These are phyloP conservation scores for Ophiostoma angusticollis DNA, from an alignment of 2,329 filamentous ascomycete genomes.

Conservation along the genomic window DNA sequence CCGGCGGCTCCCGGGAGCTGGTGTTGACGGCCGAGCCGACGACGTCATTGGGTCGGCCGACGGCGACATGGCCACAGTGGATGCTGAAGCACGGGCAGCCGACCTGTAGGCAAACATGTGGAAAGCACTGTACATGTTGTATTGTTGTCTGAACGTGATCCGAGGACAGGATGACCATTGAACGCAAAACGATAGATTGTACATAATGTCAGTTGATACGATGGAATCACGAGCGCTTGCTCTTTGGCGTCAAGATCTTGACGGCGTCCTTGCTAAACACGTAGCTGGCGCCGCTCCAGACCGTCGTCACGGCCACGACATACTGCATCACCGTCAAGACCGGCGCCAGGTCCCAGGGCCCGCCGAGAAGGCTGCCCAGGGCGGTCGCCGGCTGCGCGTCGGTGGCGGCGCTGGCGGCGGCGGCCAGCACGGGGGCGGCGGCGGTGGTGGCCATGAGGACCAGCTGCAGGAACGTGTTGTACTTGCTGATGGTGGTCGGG, in stretches of 20 bases:
- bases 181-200: too few relatives aligned
- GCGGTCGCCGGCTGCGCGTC: too few relatives aligned
- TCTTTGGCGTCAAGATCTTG: constrained; percentile 51
- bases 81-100: constrained; percentile 26
- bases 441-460: constrained; percentile 76
- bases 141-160: background rate
- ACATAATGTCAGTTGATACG: too few relatives aligned
- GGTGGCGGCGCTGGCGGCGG: background rate
- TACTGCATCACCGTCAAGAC: constrained; percentile 52
- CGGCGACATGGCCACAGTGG: constrained; percentile 27
- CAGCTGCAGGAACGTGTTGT: constrained; percentile 88
- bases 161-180: background rate
- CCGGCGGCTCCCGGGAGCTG: constrained; percentile 20
- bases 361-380: background rate
- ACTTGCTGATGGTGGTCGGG: constrained; percentile 73
- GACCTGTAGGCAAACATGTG: constrained; percentile 19
- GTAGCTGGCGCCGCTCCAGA: constrained; percentile 92
- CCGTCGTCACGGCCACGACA: constrained; percentile 73
- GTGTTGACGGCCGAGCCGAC: constrained; percentile 5
- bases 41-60: constrained; percentile 11
- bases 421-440: constrained; percentile 55
- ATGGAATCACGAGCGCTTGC: constrained; percentile 8
- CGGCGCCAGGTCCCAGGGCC: constrained; percentile 37
- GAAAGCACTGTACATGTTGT: background rate
- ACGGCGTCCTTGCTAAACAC: constrained; percentile 83